Evolutionary conservation across 2,329 filamentous ascomycete species (phyloP), one percentile per base, ranked within the genome.

Genomic region (Cercospora zeae-maydis): DNA sequence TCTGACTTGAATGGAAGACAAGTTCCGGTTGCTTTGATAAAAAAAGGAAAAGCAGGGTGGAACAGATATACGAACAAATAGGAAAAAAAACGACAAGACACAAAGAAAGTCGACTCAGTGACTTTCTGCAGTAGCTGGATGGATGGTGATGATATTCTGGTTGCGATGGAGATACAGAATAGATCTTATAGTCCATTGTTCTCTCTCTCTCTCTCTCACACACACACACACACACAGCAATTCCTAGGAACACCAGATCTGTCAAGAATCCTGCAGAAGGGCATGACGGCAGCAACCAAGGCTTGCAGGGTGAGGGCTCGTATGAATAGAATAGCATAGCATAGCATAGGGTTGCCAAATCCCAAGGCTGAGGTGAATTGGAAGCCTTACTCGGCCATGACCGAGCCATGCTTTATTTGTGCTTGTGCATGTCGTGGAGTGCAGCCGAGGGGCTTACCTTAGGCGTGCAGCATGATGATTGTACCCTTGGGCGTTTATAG

Each of bases 111-210:
- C 3, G 24, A 63, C 16, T 45, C 16, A 30, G 36, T 61, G 30
- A 52, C 53, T 61, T 54, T 52, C 16, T 53, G 55, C 24, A 36
- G 52, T 42, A 39, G 58, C 36, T 61, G 21, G 58, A 56, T 61
- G 62, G 21, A 27, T 27, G 24, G 6, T 27, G 24, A 27, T 27
- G 24, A 27, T 27, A 6, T 6, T 27, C 24, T 39, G 57, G 36
- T 27, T 47, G 59, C 8, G 39, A n/a, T 34, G 16, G 42, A 59
- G 42, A 14, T 37, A 24, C 30, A n/a, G 9, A 24, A 30, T 21
- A 10, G 42, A 39, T 37, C 39, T 59, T 59, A 59, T 59, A 57
- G 21, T 57, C 36, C 24, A 42, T 57, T 45, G 34, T 57, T 45
- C 54, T 42, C 27, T 3, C 36, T 27, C n/a, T n/a, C n/a, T n/a